Evolutionary conservation across 805 yeast genomes (phyloP), one percentile per base, ranked within the genome.

Genomic region (Hyphopichia homilentoma): DNA sequence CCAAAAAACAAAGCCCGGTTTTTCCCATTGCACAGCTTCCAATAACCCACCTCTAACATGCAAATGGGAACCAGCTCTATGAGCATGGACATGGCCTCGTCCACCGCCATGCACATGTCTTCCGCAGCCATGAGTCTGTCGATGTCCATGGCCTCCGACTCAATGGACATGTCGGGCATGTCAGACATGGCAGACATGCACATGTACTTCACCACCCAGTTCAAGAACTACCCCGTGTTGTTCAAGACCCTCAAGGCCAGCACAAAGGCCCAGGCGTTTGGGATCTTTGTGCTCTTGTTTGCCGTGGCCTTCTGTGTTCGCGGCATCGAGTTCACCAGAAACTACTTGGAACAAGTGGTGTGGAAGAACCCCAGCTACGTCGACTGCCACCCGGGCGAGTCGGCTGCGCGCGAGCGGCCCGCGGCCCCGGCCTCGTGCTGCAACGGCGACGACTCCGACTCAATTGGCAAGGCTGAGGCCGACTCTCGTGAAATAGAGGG

Each of bases 261-360:
- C 2, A 61, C 58, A 25, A 73, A 73, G 16, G 87, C 70, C 7
- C 70, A 72, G 32, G 88, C 85, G 0, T 84, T 84, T 53, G 94
- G 90, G 16, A 81, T 84, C 11, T 84, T 83, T 48, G 59, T 77
- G 21, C 59, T 79, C 9, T 50, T 84, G 15, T 75, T 84, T 49
- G 73, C 72, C 17, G 59, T 75, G 2, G 79, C 80, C 1, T 73
- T 84, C 47, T 60, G 70, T 22, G 67, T 79, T 38, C 73, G 84
- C 49, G 81, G 84, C 2, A 33, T 79, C 5, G 70, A 73, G 27
- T 82, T 81, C 50, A 41, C 71, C 14, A 69, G 77, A 36, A 71
- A 79, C 45, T 83, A 81, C 48, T 48, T 84, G 36, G 90, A 84
- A 48, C 82, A 78, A 40, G 71, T 62, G 38, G 81, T 84, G 30